Base-by-base conservation (phyloP, 2,329 filamentous ascomycete species). In the Claviceps pazoutovae region DNA sequence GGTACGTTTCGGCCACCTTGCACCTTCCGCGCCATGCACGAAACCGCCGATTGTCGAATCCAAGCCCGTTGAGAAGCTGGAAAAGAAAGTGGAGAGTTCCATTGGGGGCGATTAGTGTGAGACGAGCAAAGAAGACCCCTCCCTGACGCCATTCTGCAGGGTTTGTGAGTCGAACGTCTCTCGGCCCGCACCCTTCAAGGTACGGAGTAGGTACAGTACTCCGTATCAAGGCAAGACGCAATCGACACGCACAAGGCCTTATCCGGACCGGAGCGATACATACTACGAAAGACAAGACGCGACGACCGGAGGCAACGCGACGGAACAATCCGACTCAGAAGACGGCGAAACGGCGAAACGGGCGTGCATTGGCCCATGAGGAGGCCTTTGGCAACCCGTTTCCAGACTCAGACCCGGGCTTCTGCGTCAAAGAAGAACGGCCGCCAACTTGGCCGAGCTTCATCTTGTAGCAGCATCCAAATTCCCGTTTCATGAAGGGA, bases 111-210 rank as follows among this genome's bases (percentile, higher is more conserved):
- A 26, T 44, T 26, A 2, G 30, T 34, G 30, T 34, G 30, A 50
- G 49, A 13, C 49, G 41, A 46, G 14, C 21, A n/a, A 5, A 34
- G 30, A 11, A 34, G 30, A 30, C 13, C 19, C 36, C 37, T 26
- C 36, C 36, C 36, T 14, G 30, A 37, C 19, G 44, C 50, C 36
- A 14, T 49, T 36, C 23, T 19, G 52, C 52, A 54, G 34, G 52
- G 52, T 46, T 54, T 48, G 52, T 54, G 52, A 54, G 52, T 54
- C 52, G 49, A 49, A 44, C 26, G 37, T 26, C 34, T 17, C 34
- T 53, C 48, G 51, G 48, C 48, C 51, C 43, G 48, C 39, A 46
- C 38, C 17, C 17, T 14, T 30, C 39, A 42, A 23, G 23, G n/a
- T 26, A 43, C 13, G 26, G 26, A 26, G 26, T 8, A 34, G 9